Base-by-base conservation (phyloP, 306 rosid species). In the Oemleria cerasiformis region DNA sequence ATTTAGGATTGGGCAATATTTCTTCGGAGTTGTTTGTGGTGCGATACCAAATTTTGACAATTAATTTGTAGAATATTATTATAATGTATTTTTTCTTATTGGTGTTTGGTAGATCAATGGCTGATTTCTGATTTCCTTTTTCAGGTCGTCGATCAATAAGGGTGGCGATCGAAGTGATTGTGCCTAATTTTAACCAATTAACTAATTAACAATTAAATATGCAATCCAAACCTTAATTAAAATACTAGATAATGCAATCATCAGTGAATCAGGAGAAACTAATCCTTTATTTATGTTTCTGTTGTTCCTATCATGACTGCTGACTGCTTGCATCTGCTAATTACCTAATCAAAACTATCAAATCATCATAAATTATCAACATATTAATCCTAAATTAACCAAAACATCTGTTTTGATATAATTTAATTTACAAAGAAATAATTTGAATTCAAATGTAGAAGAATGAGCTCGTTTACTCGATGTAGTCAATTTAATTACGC, bases 31-130 rank as follows among this genome's bases (percentile, higher is more conserved):
- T 15, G 62, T 68, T 68, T 68, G 61, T 51, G 73, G 62, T 38
- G 49, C 38, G 51, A 38, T 54, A 40, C 73, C 63, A 69, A 54
- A 54, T 21, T 69, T 69, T 69, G 63, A 69, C 63, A 19, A 30
- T 30, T 30, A n/a, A 36, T 5, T 49, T 19, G 13, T 5, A 14
- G 30, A 25, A 23, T 38, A 51, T 17, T 19, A 53, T 53, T 56
- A 5, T 56, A 56, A 56, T 56, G 36, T 30, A 1, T 30, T 30
- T 30, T 30, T 56, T 14, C 62, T 38, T 23, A 5, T 56, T 34
- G 64, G 42, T 20, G 42, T 63, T 63, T 63, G 68, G 38, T 30
- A 59, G 5, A 51, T 8, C 5, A 34, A 4, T 5, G 6, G 64
- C 12, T 34, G 36, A 30, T 30, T 56, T 56, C 12, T 34, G 16